Evolutionary conservation across 305 asterid genomes (phyloP), one percentile per base, ranked within the genome.

Genomic region (Vinca major): DNA sequence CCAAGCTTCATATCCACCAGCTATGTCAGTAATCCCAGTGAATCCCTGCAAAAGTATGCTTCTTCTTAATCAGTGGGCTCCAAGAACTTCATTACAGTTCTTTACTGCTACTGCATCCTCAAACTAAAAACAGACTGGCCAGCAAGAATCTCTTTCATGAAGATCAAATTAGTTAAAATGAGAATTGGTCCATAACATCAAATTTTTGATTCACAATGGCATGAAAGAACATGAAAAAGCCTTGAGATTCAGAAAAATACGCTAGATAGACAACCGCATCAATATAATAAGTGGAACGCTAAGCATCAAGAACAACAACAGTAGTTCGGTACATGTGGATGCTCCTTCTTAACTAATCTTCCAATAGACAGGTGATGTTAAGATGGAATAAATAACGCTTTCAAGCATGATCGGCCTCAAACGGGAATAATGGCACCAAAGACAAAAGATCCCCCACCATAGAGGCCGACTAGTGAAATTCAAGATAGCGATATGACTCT

Each of bases 1-100:
- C 96, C 96, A 88, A 65, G 89, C 87, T 52, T 83, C 86, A 65
- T 86, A 88, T 63, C 96, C 96, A 21, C 96, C 96, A 14, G 96
- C 89, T 72, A 86, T 85, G 75, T 88, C 93, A 3, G 90, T 85
- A 36, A 88, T 71, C 16, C 89, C 92, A 54, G 82, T 82, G 72
- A 85, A 88, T 41, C 96, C 96, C 96, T 88, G 76, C 45, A 56
- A 79, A 57, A 52, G 14, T 7, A 61, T 4, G 20, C 47, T 3
- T 41, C 7, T 4, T 14, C 0, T 37, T 2, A 14, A 49, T 54
- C 41, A 66, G 21, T 51, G 45, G 8, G 9, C 17, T 58, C 36
- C n/a, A 20, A 40, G 44, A 14, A 33, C 10, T 44, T 11, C 17
- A 6, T 3, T 7, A 44, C 4, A 44, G 7, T 10, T 2, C 44